A percentile compares a stretch with the other conserved stretches of the same genome.
phyloP scores from a whole-genome alignment of 768 basidiomycete species.

The Lentinula sp. region DNA sequence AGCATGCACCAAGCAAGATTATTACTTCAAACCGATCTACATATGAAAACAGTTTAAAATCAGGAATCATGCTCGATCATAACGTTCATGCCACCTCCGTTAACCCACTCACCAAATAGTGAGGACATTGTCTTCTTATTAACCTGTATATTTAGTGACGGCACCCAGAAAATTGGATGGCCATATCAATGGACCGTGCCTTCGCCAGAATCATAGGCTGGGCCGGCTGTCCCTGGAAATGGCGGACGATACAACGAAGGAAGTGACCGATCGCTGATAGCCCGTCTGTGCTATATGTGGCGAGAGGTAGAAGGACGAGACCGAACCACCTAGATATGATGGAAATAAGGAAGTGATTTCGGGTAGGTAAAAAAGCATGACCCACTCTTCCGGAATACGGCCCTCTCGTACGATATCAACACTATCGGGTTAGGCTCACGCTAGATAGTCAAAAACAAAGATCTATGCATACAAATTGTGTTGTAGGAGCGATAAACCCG shows the following conservation, averaged over 20 bases:
- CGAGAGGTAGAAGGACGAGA: constrained; percentile 61
- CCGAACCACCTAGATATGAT: constrained; percentile 58
- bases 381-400: constrained; percentile 48
- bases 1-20: constrained; percentile 57
- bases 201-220: constrained; percentile 47
- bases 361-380: background rate
- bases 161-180: constrained; percentile 81
- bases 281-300: constrained; percentile 70
- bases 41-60: background rate
- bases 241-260: constrained; percentile 9
- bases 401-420: constrained; percentile 45
- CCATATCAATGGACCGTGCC: constrained; percentile 67
- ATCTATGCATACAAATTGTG: constrained; percentile 51
- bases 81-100: background rate
- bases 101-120: constrained; percentile 50
- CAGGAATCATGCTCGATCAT: background rate
- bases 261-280: constrained; percentile 42
- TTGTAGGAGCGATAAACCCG: constrained; percentile 60
- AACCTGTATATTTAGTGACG: constrained; percentile 61
- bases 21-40: constrained; percentile 67
- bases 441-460: background rate
- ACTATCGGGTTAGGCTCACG: constrained; percentile 33
- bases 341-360: background rate
- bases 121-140: constrained; percentile 60
- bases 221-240: constrained; percentile 30